Conservation (phyloP, 2,329 filamentous ascomycete species). For the Colletotrichum scovillei region DNA sequence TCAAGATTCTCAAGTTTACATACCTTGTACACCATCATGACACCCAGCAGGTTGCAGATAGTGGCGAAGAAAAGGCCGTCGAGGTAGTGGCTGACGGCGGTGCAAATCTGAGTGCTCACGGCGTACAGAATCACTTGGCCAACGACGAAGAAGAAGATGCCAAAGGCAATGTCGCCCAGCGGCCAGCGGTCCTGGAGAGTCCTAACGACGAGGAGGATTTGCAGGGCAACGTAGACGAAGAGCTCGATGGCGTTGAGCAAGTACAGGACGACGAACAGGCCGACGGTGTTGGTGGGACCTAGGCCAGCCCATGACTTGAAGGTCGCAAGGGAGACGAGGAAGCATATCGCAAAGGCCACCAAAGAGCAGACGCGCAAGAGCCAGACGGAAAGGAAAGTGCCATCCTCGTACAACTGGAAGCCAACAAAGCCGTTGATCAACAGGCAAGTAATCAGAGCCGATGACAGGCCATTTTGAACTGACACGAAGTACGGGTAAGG, state of each 20-base stretch:
- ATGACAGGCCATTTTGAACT: conserved; percentile 85
- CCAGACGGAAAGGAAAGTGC: conserved; percentile 94
- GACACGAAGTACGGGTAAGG: conserved; percentile 94
- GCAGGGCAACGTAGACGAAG: conserved; percentile 86
- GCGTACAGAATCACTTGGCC: conserved; percentile 95
- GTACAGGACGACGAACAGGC: conserved; percentile 92
- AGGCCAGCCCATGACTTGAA: conserved; percentile 94
- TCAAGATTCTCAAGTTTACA: conserved; percentile 35
- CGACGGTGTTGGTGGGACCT: conserved; percentile 85
- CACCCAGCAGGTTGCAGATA: conserved; percentile 89
- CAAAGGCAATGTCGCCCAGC: conserved; percentile 89
- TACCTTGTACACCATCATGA: conserved; percentile 99
- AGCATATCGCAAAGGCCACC: conserved; percentile 86
- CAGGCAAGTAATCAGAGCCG: conserved; percentile 87
- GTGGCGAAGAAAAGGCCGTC: conserved; percentile 96
- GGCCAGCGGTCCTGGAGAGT: conserved; percentile 97
- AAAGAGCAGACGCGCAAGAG: conserved; percentile 83
- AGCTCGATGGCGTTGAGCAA: conserved; percentile 90
- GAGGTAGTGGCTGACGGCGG: conserved; percentile 87
- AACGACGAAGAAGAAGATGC: conserved; percentile 88
- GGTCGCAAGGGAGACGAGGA: conserved; percentile 88
- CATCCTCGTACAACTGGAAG: conserved; percentile 98
- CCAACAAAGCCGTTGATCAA: conserved; percentile 98
- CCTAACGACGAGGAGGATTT: conserved; percentile 87
- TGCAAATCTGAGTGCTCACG: conserved; percentile 87